Conservation (phyloP, 2,329 filamentous ascomycete species). For the Trichoderma harzianum region DNA sequence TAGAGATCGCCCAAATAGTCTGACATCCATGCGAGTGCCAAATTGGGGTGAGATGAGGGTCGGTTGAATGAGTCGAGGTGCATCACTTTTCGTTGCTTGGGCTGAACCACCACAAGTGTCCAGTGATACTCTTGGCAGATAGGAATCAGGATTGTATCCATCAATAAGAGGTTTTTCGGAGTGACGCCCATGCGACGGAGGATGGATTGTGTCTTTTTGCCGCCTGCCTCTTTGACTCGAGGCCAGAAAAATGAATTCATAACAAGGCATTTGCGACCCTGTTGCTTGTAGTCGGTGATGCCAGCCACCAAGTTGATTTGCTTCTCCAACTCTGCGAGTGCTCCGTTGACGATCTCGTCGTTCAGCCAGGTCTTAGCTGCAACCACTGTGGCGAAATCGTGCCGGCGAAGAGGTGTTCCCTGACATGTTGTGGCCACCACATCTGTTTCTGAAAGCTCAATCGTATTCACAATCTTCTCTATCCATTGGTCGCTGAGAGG, state of each 20-base stretch:
- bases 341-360: conserved; percentile 70
- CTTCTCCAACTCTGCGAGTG: conserved; percentile 58
- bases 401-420: conserved; percentile 46
- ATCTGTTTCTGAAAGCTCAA: neutral
- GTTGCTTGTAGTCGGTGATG: conserved; percentile 43
- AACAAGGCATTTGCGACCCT: conserved; percentile 57
- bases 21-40: conserved; percentile 53
- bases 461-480: neutral
- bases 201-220: conserved; percentile 49
- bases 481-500: conserved; percentile 31
- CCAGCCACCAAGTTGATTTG: conserved; percentile 57
- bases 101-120: conserved; percentile 67
- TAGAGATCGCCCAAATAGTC: conserved; percentile 39
- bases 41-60: conserved; percentile 8
- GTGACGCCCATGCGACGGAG: conserved; percentile 55
- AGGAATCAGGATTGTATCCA: conserved; percentile 67
- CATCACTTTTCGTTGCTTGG: conserved; percentile 56
- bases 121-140: conserved; percentile 65
- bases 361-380: conserved; percentile 64
- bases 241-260: conserved; percentile 66
- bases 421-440: conserved; percentile 47
- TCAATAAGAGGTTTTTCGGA: conserved; percentile 59
- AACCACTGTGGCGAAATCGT: conserved; percentile 64
- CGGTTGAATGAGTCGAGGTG: conserved; percentile 65
- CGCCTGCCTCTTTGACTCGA: conserved; percentile 47